Conservation (phyloP, 1,139 yeast genomes). For the Pichia sp. region DNA sequence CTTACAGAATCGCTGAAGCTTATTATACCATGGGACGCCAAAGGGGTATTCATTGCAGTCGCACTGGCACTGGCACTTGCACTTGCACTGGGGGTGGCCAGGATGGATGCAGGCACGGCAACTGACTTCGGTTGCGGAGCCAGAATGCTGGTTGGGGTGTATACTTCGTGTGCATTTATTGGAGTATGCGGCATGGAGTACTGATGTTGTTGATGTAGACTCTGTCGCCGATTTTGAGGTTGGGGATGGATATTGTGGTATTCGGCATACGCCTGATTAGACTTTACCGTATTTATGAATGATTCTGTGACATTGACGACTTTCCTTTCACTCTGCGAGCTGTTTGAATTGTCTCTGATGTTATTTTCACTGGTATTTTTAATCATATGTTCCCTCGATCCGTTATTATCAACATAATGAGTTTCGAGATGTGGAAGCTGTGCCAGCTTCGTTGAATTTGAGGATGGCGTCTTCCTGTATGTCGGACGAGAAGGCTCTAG, state of each 20-base stretch:
- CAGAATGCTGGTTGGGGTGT: not conserved
- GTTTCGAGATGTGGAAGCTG: constrained; percentile 21
- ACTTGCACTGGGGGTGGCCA: not conserved
- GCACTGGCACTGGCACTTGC: too few species aligned
- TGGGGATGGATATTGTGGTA: too few species aligned
- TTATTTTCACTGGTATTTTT: not conserved
- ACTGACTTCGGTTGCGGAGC: constrained; percentile 1
- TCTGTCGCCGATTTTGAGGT: too few species aligned
- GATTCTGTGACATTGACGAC: constrained; percentile 11
- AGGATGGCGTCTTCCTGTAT: constrained; percentile 2
- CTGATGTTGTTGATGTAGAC: too few species aligned
- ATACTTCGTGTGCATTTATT: too few species aligned
- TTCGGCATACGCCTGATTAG: too few species aligned
- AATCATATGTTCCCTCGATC: not conserved
- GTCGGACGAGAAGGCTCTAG: constrained; percentile 9
- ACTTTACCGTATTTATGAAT: constrained; percentile 4
- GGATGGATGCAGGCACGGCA: constrained; percentile 4
- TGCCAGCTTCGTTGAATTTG: constrained; percentile 11
- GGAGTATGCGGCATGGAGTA: too few species aligned
- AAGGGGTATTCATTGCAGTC: too few species aligned
- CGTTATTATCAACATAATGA: not conserved
- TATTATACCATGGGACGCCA: too few species aligned
- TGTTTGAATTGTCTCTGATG: not conserved
- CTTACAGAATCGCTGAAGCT: too few species aligned
- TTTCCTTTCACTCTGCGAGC: not conserved